Evolutionary conservation across 2,329 filamentous ascomycete species (phyloP), one percentile per base, ranked within the genome.

Genomic region (Nemania abortiva): DNA sequence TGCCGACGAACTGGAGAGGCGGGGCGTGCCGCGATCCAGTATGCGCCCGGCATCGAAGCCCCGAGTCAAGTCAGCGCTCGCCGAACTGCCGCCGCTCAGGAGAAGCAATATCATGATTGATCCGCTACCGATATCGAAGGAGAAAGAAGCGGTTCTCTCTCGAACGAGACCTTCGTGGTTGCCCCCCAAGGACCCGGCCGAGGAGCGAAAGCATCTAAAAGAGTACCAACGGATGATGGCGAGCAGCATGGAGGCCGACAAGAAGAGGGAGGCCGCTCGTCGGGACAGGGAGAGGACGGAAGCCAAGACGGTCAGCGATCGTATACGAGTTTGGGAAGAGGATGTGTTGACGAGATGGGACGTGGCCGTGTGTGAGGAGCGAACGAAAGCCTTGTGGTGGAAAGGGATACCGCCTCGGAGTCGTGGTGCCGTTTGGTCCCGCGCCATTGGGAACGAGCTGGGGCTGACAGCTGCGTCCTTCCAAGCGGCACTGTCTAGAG

Each of bases 151-250:
- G 2, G 92, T 95, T 1, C 84, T 96, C 24, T 94, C 92, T 27
- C 87, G 93, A 20, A 96, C 93, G 1, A 86, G 93, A 45, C 93
- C 93, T 0, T 94, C 92, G 1, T 96, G 93, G 93, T 84, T 96
- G 2, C 93, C 93, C 0, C 93, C 93, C 0, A 96, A 96, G 81
- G 90, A 96, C 73, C 95, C 94, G 1, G 92, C 92, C 63, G 96
- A 99, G 80, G 96, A 99, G 82, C 92, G 89, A 78, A 91, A 91
- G 73, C 96, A 99, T 80, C 79, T 99, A 73, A 94, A 89, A 76
- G 90, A 96, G 78, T 96, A 95, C 77, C 91, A 95, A 81, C 90
- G 87, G 79, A 95, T 96, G 91, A 93, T 95, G 91, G 86, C 85
- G 0, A 84, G 83, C 53, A 90, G 88, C 73, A 79, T 84, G 60